Conservation (phyloP, 164 flowering plant species). For the Tetrastigma voinierianum region DNA sequence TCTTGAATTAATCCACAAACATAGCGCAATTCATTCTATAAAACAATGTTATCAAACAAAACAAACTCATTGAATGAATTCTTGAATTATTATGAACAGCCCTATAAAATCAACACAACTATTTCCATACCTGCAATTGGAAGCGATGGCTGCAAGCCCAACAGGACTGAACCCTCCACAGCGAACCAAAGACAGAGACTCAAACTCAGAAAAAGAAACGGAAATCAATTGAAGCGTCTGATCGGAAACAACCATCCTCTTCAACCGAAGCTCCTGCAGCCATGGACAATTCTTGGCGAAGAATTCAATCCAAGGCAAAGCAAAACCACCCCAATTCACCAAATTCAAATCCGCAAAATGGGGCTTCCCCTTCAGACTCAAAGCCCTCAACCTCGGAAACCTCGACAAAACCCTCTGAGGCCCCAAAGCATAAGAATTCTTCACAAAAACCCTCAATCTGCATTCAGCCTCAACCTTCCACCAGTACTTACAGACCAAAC, state of each 20-base stretch:
- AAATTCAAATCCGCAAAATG: constrained; percentile 59
- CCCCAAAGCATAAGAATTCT: constrained; percentile 52
- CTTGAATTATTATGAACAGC: neutral
- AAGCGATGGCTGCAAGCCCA: constrained; percentile 61
- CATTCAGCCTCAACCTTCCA: constrained; percentile 9
- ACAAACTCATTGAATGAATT: neutral
- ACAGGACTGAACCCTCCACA: constrained; percentile 63
- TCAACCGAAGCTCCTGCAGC: constrained; percentile 57
- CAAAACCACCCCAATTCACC: constrained; percentile 60
- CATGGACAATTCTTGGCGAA: constrained; percentile 31
- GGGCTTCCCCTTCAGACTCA: constrained; percentile 62
- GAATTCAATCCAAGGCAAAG: constrained; percentile 56
- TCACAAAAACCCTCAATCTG: constrained; percentile 8
- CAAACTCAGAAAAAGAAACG: constrained; percentile 45
- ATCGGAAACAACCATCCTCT: constrained; percentile 67
- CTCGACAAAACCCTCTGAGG: constrained; percentile 48
- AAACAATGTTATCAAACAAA: neutral
- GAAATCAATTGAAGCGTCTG: constrained; percentile 55
- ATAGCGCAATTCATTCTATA: no score
- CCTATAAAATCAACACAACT: neutral
- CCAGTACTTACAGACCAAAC: constrained; percentile 8
- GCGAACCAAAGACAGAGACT: constrained; percentile 52
- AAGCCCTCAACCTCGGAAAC: constrained; percentile 47
- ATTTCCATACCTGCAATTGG: constrained; percentile 40
- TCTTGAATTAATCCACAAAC: no score